Conservation (phyloP, 2,329 filamentous ascomycete genomes). For the Hypoxylon sp. region DNA sequence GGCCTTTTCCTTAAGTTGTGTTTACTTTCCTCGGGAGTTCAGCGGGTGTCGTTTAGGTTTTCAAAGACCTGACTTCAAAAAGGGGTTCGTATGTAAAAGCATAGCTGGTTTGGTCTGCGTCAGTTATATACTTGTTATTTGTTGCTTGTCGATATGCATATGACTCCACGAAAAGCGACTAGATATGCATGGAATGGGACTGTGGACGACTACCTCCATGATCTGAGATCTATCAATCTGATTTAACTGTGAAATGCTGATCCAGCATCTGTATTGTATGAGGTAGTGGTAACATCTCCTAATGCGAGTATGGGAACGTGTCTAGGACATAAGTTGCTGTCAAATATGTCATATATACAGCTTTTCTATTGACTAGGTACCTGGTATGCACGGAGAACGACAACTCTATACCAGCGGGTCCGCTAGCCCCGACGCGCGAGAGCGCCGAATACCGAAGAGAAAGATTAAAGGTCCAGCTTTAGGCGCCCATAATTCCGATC, state of each 20-base stretch:
- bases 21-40: constrained; percentile 3
- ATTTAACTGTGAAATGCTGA: too few relatives aligned
- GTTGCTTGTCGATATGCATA: background rate
- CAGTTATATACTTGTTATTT: constrained; percentile 5
- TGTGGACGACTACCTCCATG: background rate
- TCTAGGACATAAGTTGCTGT: background rate
- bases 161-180: background rate
- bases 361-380: constrained; percentile 29
- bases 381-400: constrained; percentile 23
- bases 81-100: constrained; percentile 24
- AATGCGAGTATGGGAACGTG: too few relatives aligned
- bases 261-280: too few relatives aligned
- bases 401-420: constrained; percentile 21
- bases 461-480: constrained; percentile 20
- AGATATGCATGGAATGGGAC: background rate
- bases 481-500: background rate
- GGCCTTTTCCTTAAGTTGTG: background rate
- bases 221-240: too few relatives aligned
- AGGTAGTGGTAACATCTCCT: too few relatives aligned
- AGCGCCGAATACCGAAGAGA: constrained; percentile 7
- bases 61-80: background rate
- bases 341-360: constrained; percentile 28
- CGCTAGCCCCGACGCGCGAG: constrained; percentile 22
- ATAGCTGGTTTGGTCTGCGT: constrained; percentile 11
- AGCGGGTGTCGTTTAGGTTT: background rate